These are phyloP conservation scores for Paraurostyla sp. DNA, from an alignment of 73 alveolate genomes.

Conservation along the genomic window DNA sequence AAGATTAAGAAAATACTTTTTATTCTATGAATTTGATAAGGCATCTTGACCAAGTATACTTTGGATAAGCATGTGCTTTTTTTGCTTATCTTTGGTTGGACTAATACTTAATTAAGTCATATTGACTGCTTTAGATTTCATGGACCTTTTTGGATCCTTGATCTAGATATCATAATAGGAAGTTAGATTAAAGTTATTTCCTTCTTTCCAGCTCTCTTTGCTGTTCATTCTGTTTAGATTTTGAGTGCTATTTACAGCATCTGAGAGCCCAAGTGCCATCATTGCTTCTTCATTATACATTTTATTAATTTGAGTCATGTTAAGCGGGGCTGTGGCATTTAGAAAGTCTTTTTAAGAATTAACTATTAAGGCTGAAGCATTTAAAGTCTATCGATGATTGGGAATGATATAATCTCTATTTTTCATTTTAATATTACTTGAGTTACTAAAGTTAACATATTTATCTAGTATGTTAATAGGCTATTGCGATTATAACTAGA, in stretches of 20 bases:
- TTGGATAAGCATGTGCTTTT: neutral
- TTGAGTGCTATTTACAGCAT: constrained; percentile 27
- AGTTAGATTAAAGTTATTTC: neutral
- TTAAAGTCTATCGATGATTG: neutral
- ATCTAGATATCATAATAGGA: neutral
- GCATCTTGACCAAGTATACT: constrained; percentile 1
- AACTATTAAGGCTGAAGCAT: neutral
- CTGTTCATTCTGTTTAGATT: constrained; percentile 36
- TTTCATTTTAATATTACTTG: neutral
- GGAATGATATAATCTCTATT: neutral
- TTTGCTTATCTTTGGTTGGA: neutral
- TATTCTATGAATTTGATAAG: neutral
- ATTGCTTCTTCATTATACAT: neutral
- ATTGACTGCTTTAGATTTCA: neutral
- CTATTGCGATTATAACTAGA: no score
- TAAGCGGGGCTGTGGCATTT: constrained; percentile 30
- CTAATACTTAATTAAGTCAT: neutral
- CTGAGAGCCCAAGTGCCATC: neutral
- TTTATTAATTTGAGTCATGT: constrained; percentile 10
- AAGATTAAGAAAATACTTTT: constrained; percentile 7
- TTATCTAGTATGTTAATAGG: neutral
- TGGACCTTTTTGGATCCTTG: neutral
- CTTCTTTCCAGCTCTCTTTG: constrained; percentile 14
- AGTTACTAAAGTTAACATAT: neutral
- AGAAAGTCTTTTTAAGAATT: neutral